These are phyloP conservation scores for Epichloe amarillans DNA, from an alignment of 2,329 filamentous ascomycete species.

Conservation along the genomic window DNA sequence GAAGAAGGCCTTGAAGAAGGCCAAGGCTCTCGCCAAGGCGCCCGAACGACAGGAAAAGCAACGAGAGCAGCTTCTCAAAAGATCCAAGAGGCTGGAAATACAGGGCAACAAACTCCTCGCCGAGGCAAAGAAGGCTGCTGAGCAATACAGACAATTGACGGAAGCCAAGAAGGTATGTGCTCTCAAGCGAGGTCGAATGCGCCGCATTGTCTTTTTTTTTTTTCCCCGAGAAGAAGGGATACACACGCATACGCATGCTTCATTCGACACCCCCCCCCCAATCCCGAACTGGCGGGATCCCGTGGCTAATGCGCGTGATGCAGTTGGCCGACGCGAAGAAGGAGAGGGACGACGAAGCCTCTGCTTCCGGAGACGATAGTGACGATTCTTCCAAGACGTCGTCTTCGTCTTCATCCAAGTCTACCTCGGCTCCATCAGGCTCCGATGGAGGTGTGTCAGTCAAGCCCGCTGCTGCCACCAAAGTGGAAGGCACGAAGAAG, in stretches of 20 bases:
- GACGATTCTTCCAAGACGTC: constrained; percentile 9
- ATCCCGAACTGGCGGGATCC: neutral
- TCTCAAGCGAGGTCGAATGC: neutral
- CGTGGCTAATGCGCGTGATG: constrained; percentile 1
- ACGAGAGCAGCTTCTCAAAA: constrained; percentile 22
- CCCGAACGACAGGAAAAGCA: constrained; percentile 25
- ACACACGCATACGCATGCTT: neutral
- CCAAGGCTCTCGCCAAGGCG: constrained; percentile 15
- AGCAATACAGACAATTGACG: constrained; percentile 15
- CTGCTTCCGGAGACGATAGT: constrained; percentile 9
- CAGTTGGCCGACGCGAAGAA: constrained; percentile 13
- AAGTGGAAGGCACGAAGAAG: constrained; percentile 17
- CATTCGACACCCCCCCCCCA: neutral
- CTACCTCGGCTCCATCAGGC: constrained; percentile 12
- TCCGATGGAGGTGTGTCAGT: constrained; percentile 13
- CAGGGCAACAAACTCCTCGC: constrained; percentile 26
- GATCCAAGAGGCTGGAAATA: constrained; percentile 25
- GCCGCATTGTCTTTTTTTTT: neutral
- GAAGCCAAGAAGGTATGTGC: constrained; percentile 8
- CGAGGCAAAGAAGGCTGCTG: constrained; percentile 23
- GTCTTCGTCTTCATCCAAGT: constrained; percentile 9
- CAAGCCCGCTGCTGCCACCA: constrained; percentile 10
- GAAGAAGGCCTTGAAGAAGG: constrained; percentile 19
- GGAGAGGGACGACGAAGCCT: constrained; percentile 6
- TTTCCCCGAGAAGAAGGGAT: neutral